These are phyloP conservation scores for Simplicillium aogashimaense DNA, from an alignment of 2,329 filamentous ascomycete species.

Conservation along the genomic window DNA sequence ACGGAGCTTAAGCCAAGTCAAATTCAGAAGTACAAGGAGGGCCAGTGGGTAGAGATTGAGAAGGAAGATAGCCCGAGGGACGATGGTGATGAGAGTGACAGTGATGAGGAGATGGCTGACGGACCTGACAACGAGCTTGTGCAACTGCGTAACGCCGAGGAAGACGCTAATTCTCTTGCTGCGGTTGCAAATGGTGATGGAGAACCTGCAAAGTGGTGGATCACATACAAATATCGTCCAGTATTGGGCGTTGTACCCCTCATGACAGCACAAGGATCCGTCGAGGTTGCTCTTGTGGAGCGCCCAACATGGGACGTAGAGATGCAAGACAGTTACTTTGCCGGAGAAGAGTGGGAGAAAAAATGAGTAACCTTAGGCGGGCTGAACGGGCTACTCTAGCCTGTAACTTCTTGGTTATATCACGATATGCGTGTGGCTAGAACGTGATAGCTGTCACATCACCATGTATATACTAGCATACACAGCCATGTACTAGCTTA, in stretches of 20 bases:
- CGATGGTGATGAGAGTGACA: slow-evolving; percentile 21
- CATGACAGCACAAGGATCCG: slow-evolving; percentile 24
- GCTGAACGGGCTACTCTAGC: too few relatives aligned
- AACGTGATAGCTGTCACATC: neutral
- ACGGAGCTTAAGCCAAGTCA: slow-evolving; percentile 33
- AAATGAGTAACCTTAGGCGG: slow-evolving; percentile 6
- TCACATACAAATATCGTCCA: slow-evolving; percentile 88
- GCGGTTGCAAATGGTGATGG: slow-evolving; percentile 10
- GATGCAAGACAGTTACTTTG: slow-evolving; percentile 61
- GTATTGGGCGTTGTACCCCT: slow-evolving; percentile 63
- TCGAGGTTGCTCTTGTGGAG: slow-evolving; percentile 85
- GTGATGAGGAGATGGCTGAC: slow-evolving; percentile 27
- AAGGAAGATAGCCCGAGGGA: slow-evolving; percentile 27
- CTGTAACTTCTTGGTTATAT: too few relatives aligned
- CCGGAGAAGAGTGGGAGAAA: slow-evolving; percentile 42
- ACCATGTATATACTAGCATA: neutral
- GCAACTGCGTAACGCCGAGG: slow-evolving; percentile 18
- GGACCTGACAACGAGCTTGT: slow-evolving; percentile 20
- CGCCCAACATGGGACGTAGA: slow-evolving; percentile 76
- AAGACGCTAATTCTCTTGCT: slow-evolving; percentile 9
- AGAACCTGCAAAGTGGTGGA: slow-evolving; percentile 49
- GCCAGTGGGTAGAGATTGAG: slow-evolving; percentile 28
- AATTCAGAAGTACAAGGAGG: slow-evolving; percentile 29
- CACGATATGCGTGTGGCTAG: neutral
- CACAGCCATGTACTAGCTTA: slow-evolving; percentile 4